Percentiles rank a stretch among this genome's conserved stretches.
Evolutionary conservation across 2,329 filamentous ascomycete species (phyloP).

Genomic region (Exophiala phaeomuriformis): DNA sequence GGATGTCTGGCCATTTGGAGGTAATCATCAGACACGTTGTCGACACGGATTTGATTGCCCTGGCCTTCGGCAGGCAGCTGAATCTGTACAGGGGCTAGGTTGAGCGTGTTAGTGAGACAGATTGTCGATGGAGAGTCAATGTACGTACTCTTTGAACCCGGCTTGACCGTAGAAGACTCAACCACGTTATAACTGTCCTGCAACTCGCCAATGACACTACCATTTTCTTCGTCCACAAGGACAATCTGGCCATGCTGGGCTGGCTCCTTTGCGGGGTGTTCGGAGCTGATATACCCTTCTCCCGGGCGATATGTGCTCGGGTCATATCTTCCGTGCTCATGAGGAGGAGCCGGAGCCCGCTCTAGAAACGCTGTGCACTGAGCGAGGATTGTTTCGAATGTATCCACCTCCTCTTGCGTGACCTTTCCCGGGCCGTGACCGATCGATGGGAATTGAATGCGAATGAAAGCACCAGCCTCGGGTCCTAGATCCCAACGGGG

Average conservation of each 20-base stretch:
- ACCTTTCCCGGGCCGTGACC: slow-evolving; percentile 58
- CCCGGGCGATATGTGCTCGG: slow-evolving; percentile 73
- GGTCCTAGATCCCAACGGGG: slow-evolving; percentile 90
- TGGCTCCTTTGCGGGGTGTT: slow-evolving; percentile 24
- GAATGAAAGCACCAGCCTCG: slow-evolving; percentile 81
- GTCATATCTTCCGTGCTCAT: slow-evolving; percentile 56
- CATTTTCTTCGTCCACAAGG: slow-evolving; percentile 89
- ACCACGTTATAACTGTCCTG: slow-evolving; percentile 72
- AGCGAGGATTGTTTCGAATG: slow-evolving; percentile 95
- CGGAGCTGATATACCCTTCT: slow-evolving; percentile 59
- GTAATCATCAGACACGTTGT: slow-evolving; percentile 51
- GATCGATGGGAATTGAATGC: slow-evolving; percentile 77
- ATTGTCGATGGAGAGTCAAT: background rate
- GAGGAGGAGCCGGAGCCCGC: slow-evolving; percentile 57
- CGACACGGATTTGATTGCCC: slow-evolving; percentile 42
- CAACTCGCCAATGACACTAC: slow-evolving; percentile 87
- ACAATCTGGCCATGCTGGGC: slow-evolving; percentile 69
- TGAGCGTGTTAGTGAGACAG: slow-evolving; percentile 21
- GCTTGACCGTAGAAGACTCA: slow-evolving; percentile 66
- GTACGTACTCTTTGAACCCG: slow-evolving; percentile 76
- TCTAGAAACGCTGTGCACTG: slow-evolving; percentile 96
- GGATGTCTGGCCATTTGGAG: slow-evolving; percentile 74
- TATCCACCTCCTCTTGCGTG: slow-evolving; percentile 86
- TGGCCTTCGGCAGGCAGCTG: slow-evolving; percentile 41
- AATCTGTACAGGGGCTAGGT: slow-evolving; percentile 43